These are phyloP conservation scores for Mortierella alpina DNA, from an alignment of 192 early-diverging fungal species.

Conservation along the genomic window DNA sequence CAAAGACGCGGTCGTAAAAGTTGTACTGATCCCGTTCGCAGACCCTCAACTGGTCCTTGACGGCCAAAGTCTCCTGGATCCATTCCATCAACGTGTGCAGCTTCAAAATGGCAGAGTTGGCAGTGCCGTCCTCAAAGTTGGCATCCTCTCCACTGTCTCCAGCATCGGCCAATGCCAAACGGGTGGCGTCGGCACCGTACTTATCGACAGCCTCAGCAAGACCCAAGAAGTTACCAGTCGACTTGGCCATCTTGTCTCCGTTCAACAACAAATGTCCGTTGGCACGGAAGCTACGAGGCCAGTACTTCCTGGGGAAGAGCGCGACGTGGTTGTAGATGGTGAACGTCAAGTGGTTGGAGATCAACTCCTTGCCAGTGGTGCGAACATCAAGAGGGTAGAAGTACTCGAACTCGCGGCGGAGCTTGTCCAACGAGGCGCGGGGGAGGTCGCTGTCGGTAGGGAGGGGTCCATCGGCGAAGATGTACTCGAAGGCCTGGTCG, in stretches of 20 bases:
- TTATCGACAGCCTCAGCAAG: conserved; percentile 79
- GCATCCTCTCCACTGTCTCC: conserved; percentile 97
- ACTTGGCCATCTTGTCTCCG: conserved; percentile 98
- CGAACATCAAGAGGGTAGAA: conserved; percentile 99
- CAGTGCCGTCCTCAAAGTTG: conserved; percentile 96
- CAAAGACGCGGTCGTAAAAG: conserved; percentile 93
- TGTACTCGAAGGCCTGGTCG: conserved; percentile 92
- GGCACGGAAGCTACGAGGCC: conserved; percentile 87
- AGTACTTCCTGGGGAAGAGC: conserved; percentile 90
- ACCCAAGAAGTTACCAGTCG: conserved; percentile 95
- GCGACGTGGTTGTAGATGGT: conserved; percentile 96
- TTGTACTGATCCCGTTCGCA: conserved; percentile 62
- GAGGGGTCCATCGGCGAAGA: conserved; percentile 77
- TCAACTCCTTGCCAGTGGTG: conserved; percentile 95
- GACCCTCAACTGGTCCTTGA: conserved; percentile 58
- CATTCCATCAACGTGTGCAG: conserved; percentile 92
- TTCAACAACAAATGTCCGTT: conserved; percentile 98
- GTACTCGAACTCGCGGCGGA: conserved; percentile 94
- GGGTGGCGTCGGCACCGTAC: conserved; percentile 97
- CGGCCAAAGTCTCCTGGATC: conserved; percentile 77
- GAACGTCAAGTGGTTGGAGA: conserved; percentile 98
- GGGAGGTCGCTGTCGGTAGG: conserved; percentile 71
- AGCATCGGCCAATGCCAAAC: conserved; percentile 95
- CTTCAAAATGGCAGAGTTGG: conserved; percentile 95
- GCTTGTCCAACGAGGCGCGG: conserved; percentile 73